Evolutionary conservation across 1,284 basidiomycete genomes (phyloP), one percentile per base, ranked within the genome.

Genomic region (Agroathelia rolfsii): DNA sequence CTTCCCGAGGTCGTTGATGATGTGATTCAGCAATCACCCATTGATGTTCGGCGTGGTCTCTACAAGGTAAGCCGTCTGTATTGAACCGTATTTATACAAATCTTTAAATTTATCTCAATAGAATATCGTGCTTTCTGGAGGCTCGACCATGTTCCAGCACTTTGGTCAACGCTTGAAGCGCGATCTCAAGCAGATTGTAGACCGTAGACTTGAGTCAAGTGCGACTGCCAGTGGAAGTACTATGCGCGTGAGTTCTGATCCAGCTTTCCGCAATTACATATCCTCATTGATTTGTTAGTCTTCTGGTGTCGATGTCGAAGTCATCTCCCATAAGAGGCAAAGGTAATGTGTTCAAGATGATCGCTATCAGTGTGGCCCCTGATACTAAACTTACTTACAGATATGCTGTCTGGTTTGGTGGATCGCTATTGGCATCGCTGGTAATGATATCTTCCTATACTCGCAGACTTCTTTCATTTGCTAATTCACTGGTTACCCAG

Each of bases 331-430:
- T 72, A 97, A 95, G 65, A 82, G 90, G 47, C 95, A 98, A 66
- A 72, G 93, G 69, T 87, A 42, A 40, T 48, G n/a, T 8, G 13
- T 30, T 15, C 13, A 9, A 32, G 28, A 13, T 3, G 26, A 14
- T 21, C 5, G 13, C 7, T 34, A 37, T 32, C 21, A 38, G 25
- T 49, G 28, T 27, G 10, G 18, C 16, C 33, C 32, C 18, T 14
- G 14, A 7, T 10, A 24, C 22, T n/a, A 33, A 13, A 8, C 34
- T 48, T 12, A 44, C 32, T 9, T n/a, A 18, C 39, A 82, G 80
- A 37, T 89, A 95, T 50, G 94, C 94, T 9, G 95, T 98, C 13
- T 99, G 94, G 94, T 98, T 90, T 50, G 95, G 95, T 48, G 95
- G 95, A 24, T 90, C 86, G 4, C 70, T 98, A 28, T 71, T 96